Conservation (phyloP, 495 filamentous ascomycete genomes). For the Daldinia decipiens region DNA sequence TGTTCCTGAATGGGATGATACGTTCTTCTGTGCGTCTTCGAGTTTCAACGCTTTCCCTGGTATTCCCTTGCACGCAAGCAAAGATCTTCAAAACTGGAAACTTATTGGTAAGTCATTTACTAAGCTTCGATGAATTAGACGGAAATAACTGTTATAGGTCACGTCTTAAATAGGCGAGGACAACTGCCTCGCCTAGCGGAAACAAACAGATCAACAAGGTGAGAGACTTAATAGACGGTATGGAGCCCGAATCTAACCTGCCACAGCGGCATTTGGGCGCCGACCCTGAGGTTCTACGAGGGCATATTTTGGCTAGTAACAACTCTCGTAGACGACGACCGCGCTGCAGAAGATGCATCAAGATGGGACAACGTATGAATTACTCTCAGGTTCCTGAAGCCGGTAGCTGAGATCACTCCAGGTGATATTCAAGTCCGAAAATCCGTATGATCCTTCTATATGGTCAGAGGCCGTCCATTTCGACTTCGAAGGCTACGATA, state of each 20-base stretch:
- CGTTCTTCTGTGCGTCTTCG: constrained; percentile 64
- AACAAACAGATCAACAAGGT: constrained; percentile 58
- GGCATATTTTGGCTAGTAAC: constrained; percentile 56
- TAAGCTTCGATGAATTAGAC: neutral
- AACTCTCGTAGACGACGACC: constrained; percentile 56
- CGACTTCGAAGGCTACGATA: constrained; percentile 56
- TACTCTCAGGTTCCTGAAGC: no score
- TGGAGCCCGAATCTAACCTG: neutral
- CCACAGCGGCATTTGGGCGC: constrained; percentile 56
- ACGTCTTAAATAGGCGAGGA: constrained; percentile 53
- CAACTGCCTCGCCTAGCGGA: constrained; percentile 56
- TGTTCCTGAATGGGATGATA: constrained; percentile 59
- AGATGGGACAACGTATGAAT: constrained; percentile 54
- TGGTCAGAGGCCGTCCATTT: constrained; percentile 57
- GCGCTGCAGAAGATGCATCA: constrained; percentile 46
- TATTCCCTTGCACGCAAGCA: constrained; percentile 63
- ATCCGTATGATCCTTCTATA: constrained; percentile 48
- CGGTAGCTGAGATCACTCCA: constrained; percentile 15
- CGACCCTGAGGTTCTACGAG: constrained; percentile 52
- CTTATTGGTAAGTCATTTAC: constrained; percentile 48
- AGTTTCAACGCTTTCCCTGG: constrained; percentile 66
- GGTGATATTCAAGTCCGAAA: constrained; percentile 54
- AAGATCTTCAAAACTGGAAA: constrained; percentile 64
- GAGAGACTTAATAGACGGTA: neutral
- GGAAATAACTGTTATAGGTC: constrained; percentile 41